phyloP scores from a whole-genome alignment of 352 stramenopile species.

The Peronospora destructor region DNA sequence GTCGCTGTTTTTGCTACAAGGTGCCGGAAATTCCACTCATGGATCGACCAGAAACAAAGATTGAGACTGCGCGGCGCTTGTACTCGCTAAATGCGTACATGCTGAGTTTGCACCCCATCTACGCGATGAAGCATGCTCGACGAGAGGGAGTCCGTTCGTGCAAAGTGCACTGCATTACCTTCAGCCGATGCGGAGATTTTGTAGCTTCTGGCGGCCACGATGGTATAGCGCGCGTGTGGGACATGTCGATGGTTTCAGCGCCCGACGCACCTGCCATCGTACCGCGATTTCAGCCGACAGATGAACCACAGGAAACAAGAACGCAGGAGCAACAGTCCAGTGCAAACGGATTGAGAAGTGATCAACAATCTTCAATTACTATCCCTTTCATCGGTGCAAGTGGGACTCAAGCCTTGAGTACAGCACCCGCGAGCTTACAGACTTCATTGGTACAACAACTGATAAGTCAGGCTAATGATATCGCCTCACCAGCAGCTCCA shows the following conservation, averaged over 20 bases:
- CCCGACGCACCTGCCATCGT: constrained; percentile 41
- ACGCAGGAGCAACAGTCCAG: constrained; percentile 7
- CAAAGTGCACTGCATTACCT: constrained; percentile 68
- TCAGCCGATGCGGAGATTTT: constrained; percentile 79
- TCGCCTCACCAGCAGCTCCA: not conserved
- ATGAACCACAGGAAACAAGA: constrained; percentile 28
- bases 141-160: constrained; percentile 50
- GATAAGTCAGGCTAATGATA: not conserved
- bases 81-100: constrained; percentile 67
- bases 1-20: constrained; percentile 87
- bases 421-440: not conserved
- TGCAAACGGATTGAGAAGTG: not conserved
- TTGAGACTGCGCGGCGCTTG: constrained; percentile 72
- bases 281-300: constrained; percentile 45
- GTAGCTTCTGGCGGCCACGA: constrained; percentile 92
- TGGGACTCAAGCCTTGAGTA: constrained; percentile 1
- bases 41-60: constrained; percentile 54
- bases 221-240: constrained; percentile 88
- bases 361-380: constrained; percentile 6
- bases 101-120: constrained; percentile 72
- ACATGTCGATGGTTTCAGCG: constrained; percentile 51
- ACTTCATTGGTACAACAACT: constrained; percentile 6
- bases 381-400: constrained; percentile 2
- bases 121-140: constrained; percentile 61
- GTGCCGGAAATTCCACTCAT: constrained; percentile 60